These are phyloP conservation scores for Exophiala alcalophila DNA, from an alignment of 2,329 filamentous ascomycete genomes.

Conservation along the genomic window DNA sequence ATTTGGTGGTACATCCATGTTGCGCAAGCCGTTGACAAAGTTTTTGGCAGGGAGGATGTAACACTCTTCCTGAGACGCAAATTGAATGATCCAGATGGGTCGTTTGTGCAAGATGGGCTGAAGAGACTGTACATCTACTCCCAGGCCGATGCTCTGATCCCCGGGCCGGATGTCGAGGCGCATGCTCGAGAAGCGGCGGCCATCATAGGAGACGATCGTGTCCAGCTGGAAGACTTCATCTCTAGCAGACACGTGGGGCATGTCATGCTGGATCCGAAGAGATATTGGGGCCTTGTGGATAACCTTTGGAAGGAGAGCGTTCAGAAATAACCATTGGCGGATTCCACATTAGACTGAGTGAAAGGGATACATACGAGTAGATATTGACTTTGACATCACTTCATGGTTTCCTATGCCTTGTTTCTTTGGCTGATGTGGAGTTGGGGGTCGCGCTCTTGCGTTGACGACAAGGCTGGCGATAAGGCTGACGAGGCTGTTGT, in stretches of 20 bases:
- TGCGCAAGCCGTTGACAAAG: conserved; percentile 36
- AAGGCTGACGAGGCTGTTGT: too few relatives aligned
- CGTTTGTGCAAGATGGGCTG: conserved; percentile 44
- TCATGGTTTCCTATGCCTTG: too few relatives aligned
- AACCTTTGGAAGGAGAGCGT: conserved; percentile 45
- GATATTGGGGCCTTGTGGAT: conserved; percentile 53
- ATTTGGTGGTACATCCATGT: conserved; percentile 44
- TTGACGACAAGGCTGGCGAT: too few relatives aligned
- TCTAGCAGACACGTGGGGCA: conserved; percentile 54
- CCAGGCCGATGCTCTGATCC: conserved; percentile 49
- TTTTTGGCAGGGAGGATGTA: conserved; percentile 28
- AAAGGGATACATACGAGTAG: too few relatives aligned
- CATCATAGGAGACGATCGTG: conserved; percentile 24
- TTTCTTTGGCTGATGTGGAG: too few relatives aligned
- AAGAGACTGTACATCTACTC: conserved; percentile 55
- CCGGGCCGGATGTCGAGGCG: conserved; percentile 47
- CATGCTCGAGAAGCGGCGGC: conserved; percentile 45
- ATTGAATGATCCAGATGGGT: conserved; percentile 36
- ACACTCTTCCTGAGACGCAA: conserved; percentile 33
- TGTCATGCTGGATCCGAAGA: conserved; percentile 43
- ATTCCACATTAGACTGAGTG: too few relatives aligned
- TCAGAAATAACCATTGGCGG: too few relatives aligned
- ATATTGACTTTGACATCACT: too few relatives aligned
- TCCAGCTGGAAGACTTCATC: conserved; percentile 48
- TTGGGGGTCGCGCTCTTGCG: too few relatives aligned